phyloP scores from a whole-genome alignment of 2,329 filamentous ascomycete genomes.

The Paraconiothyrium sp. region DNA sequence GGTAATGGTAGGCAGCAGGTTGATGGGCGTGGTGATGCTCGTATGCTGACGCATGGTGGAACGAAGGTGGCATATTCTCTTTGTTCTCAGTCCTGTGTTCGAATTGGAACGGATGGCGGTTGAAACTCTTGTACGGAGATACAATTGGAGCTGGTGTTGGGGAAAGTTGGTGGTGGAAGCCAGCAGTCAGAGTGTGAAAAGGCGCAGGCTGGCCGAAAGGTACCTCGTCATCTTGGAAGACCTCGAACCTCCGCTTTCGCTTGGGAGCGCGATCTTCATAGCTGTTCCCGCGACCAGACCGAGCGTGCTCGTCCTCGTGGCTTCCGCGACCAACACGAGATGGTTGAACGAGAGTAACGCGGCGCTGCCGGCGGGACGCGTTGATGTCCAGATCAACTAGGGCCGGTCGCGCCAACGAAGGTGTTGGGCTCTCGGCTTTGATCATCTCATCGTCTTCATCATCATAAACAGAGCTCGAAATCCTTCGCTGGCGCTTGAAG shows the following conservation, averaged over 20 bases:
- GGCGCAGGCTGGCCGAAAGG: slow-evolving; percentile 43
- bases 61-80: slow-evolving; percentile 39
- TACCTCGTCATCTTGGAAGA: slow-evolving; percentile 53
- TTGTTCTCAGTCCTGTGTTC: slow-evolving; percentile 50
- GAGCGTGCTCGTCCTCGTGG: slow-evolving; percentile 42
- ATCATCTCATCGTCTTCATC: slow-evolving; percentile 50
- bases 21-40: slow-evolving; percentile 38
- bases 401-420: slow-evolving; percentile 35
- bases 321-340: slow-evolving; percentile 32
- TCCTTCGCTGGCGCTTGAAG: slow-evolving; percentile 54
- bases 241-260: slow-evolving; percentile 51
- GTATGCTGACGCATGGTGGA: slow-evolving; percentile 37
- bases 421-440: slow-evolving; percentile 47
- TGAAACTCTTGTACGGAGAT: slow-evolving; percentile 39
- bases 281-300: slow-evolving; percentile 42
- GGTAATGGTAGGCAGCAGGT: slow-evolving; percentile 36
- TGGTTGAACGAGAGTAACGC: slow-evolving; percentile 29
- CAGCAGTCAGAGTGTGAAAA: slow-evolving; percentile 48
- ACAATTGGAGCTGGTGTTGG: slow-evolving; percentile 37
- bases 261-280: slow-evolving; percentile 39
- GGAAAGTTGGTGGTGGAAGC: slow-evolving; percentile 38
- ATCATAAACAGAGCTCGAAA: slow-evolving; percentile 56
- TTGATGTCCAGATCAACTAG: slow-evolving; percentile 47
- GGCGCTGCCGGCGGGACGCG: slow-evolving; percentile 41
- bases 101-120: slow-evolving; percentile 40